Base-by-base conservation (phyloP, 116 monocot species). In the Dioscorea cayenensis region DNA sequence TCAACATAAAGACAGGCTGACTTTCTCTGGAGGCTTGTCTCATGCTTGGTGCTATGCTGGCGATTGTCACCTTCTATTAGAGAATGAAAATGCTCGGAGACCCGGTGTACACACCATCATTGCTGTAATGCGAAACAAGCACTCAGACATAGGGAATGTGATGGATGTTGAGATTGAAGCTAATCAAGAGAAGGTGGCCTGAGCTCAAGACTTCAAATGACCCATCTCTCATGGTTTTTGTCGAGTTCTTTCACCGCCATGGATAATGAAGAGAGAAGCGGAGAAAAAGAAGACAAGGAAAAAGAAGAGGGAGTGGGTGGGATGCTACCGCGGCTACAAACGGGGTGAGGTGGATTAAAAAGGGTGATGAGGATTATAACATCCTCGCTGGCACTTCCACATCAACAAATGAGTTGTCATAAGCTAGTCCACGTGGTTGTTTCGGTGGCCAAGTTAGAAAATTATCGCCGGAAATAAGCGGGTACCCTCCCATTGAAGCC, bases 41-140 rank as follows among this genome's bases (percentile, higher is more conserved):
- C 27, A 77, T 81, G 81, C 36, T 81, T 20, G 81, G 81, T 14
- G 81, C 81, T 0, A 1, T 48, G 37, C 81, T 76, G 58, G 81
- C 81, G 20, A 16, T 73, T 22, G 19, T 73, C 14, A 81, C 77
- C 1, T 81, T 67, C 67, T 55, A 55, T 17, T 55, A 17, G 52
- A 10, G 52, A 4, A 55, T 55, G 52, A 55, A 55, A 17, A 55
- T 81, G 81, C 81, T n/a, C 81, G 10, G 81, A 81, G 68, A 81
- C 81, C 35, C 27, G 51, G 81, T n/a, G 62, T 80, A 76, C 78
- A 83, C 83, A 0, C 83, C 3, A 49, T 83, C 19, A 73, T 83
- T 28, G 75, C 68, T 18, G 74, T 11, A 70, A 82, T 69, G 66
- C 70, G 22, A 77, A 82, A 69, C 72, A 77, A 27, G 82, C 82